Evolutionary conservation across 371 early-diverging fungal genomes (phyloP), one percentile per base, ranked within the genome.

Genomic region (Syncephalastrum racemosum): DNA sequence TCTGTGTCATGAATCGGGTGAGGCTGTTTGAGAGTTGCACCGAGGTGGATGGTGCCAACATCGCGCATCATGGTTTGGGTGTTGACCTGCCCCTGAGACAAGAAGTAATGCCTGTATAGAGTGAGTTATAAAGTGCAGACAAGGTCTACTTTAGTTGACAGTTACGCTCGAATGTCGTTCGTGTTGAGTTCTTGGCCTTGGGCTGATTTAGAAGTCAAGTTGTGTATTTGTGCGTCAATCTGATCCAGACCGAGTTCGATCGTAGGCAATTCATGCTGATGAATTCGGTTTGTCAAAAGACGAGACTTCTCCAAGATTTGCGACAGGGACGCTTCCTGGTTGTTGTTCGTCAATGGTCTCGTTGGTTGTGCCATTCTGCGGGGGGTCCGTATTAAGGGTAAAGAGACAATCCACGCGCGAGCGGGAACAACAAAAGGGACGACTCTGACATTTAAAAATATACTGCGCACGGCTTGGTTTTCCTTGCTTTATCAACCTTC

Each of bases 1-100:
- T 78, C 70, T 0, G 73, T 78, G 41, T 78, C 79, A 41, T 72
- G 63, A 50, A 72, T 72, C n/a, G 75, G 75, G 13, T 70, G 70
- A 54, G 73, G 59, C 44, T 63, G 67, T 39, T 70, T 72, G 3
- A 61, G 56, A 22, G 70, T 54, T 19, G 61, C 64, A 14, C 75
- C 73, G 19, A 78, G 56, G 44, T 74, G 68, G 46, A 78, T 73
- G 0, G 79, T 72, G 20, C 72, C 79, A 3, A 75, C 53, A 58
- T 74, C 73, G 31, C 70, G 74, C 46, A 71, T 60, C 41, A 78
- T 49, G 2, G 67, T 71, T 40, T 72, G 68, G 12, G 79, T 73
- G 49, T 75, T 67, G 4, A 75, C 75, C 15, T 75, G 73, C n/a
- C 67, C 71, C 44, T 78, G 66, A 12, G 79, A 73, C 16, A 78